Evolutionary conservation across 768 basidiomycete species (phyloP), one percentile per base, ranked within the genome.

Genomic region (Termitomyces sp.): DNA sequence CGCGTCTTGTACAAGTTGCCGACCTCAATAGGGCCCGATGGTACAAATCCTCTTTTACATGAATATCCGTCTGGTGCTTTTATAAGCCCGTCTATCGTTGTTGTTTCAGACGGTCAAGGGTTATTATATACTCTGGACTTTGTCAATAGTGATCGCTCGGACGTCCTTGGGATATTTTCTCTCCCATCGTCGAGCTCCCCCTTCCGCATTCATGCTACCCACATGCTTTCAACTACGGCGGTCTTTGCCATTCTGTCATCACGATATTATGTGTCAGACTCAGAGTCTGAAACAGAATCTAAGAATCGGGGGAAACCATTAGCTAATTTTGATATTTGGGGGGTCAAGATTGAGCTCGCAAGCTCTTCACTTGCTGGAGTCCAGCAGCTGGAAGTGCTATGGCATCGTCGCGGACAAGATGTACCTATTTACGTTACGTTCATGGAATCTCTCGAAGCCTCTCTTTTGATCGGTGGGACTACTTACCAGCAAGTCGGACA

Each of bases 41-140:
- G 69, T 30, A 65, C 68, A 14, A 71, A 74, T 19, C 58, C 69
- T 1, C 67, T 72, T 19, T 84, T 85, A 62, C 74, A 70, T 43
- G 91, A 94, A 71, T 94, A 94, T 67, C 89, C 91, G 0, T 89
- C 88, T 1, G 79, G 79, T 30, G 73, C 74, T 6, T 86, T 88
- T 63, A 64, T 87, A 40, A 74, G 79, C 51, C 60, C 78, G 3
- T 68, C 72, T 1, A 68, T 76, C 10, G 72, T 80, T 40, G 72
- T 89, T 38, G 76, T 87, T 50, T 75, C 87, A 19, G 90, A 94
- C 63, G 91, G 91, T 9, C 71, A 75, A 61, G 89, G 89, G n/a
- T 64, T 73, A 17, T 68, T 92, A 31, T 88, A 90, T 59, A 72
- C 84, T 14, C 71, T 93, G 44, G 73, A 72, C 30, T 64, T 85